These are phyloP conservation scores for Funneliformis mosseae DNA, from an alignment of 192 early-diverging fungal genomes.

Conservation along the genomic window DNA sequence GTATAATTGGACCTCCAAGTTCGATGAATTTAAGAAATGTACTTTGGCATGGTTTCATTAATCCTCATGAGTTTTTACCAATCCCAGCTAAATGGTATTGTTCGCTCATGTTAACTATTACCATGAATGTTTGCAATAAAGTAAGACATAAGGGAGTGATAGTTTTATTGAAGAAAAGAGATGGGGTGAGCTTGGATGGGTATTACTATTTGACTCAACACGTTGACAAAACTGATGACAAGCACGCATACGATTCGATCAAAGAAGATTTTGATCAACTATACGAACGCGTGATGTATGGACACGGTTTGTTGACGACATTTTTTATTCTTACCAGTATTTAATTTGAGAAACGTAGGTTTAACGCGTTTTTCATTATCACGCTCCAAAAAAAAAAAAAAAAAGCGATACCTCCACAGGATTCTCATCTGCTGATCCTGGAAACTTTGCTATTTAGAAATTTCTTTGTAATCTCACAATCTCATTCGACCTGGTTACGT, in stretches of 20 bases:
- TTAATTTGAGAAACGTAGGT: neutral
- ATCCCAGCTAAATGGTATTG: constrained; percentile 21
- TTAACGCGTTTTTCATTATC: neutral
- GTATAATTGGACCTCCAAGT: constrained; percentile 33
- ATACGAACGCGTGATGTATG: constrained; percentile 27
- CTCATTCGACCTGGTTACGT: constrained; percentile 14
- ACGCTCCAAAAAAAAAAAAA: neutral
- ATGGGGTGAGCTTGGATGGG: neutral
- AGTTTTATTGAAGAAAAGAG: constrained; percentile 8
- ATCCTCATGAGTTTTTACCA: constrained; percentile 26
- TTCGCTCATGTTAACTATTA: constrained; percentile 16
- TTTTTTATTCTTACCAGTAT: neutral
- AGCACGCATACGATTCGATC: neutral
- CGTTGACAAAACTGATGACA: neutral
- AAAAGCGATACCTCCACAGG: neutral
- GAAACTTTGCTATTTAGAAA: constrained; percentile 3
- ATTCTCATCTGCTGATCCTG: neutral
- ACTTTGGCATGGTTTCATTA: constrained; percentile 38
- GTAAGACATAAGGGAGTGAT: neutral
- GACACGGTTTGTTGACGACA: constrained; percentile 8
- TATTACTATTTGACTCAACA: neutral
- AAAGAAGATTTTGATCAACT: neutral
- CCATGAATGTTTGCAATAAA: constrained; percentile 16
- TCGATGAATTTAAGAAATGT: constrained; percentile 36
- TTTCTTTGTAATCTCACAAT: constrained; percentile 21